Conservation (phyloP, 306 rosid species). For the Begonia peltatifolia region DNA sequence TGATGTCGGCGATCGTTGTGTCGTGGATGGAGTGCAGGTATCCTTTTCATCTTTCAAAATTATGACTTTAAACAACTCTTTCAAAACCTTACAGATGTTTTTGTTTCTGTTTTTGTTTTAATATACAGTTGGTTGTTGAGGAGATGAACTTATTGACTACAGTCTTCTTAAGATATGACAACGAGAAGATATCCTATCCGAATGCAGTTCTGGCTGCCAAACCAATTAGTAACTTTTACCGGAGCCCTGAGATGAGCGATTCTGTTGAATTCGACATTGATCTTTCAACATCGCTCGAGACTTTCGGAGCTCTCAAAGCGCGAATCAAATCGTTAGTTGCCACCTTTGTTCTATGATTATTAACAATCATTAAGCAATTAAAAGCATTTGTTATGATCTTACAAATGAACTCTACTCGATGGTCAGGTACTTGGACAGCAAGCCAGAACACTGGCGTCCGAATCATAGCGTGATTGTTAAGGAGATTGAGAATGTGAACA, state of each 20-base stretch:
- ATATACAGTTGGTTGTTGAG: slow-evolving; percentile 66
- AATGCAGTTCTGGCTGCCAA: slow-evolving; percentile 66
- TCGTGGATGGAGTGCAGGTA: slow-evolving; percentile 87
- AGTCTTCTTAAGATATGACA: slow-evolving; percentile 62
- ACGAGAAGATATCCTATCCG: slow-evolving; percentile 76
- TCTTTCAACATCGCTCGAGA: slow-evolving; percentile 59
- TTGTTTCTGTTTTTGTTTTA: no score
- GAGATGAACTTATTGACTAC: slow-evolving; percentile 85
- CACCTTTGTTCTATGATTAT: slow-evolving; percentile 1
- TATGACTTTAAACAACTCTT: no score
- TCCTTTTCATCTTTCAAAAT: not conserved
- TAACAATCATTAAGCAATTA: not conserved
- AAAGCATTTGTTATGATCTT: not conserved
- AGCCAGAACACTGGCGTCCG: slow-evolving; percentile 63
- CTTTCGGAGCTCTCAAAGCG: slow-evolving; percentile 44
- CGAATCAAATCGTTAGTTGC: slow-evolving; percentile 41
- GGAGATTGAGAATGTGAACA: slow-evolving; percentile 61
- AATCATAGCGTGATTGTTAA: slow-evolving; percentile 39
- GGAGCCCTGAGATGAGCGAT: slow-evolving; percentile 85
- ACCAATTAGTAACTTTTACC: slow-evolving; percentile 70
- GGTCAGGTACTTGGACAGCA: slow-evolving; percentile 64
- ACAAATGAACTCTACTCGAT: not conserved
- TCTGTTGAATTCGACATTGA: slow-evolving; percentile 52
- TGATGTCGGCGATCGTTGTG: slow-evolving; percentile 87
- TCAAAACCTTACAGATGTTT: no score